A percentile compares a stretch with the other conserved stretches of the same genome.
Evolutionary conservation across 169 alveolate species (phyloP).

Genomic region (Perkinsus marinus): DNA sequence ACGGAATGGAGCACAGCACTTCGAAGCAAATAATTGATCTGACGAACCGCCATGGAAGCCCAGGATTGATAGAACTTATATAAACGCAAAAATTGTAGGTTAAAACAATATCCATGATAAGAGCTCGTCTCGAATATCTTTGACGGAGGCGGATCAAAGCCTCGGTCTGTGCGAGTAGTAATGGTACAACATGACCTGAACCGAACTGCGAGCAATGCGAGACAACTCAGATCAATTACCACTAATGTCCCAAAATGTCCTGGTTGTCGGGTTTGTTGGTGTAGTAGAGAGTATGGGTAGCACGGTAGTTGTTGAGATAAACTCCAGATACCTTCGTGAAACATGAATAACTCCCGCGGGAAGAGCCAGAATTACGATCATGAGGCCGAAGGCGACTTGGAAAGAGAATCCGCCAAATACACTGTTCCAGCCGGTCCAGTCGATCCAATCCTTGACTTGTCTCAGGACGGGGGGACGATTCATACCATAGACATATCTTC

Average conservation of each 20-base stretch:
- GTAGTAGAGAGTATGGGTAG: not conserved
- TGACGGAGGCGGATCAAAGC: not conserved
- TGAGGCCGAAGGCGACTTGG: not conserved
- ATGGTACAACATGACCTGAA: not conserved
- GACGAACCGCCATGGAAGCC: too few relatives aligned
- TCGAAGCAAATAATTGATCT: too few relatives aligned
- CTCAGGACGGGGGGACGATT: not conserved
- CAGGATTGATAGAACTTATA: too few relatives aligned
- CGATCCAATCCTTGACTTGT: not conserved
- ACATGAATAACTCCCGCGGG: not conserved
- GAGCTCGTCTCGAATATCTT: not conserved
- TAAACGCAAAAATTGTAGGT: not conserved
- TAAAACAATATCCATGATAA: not conserved
- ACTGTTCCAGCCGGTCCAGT: not conserved
- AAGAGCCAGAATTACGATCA: not conserved
- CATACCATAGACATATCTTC: not conserved
- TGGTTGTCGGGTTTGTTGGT: not conserved
- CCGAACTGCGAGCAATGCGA: not conserved
- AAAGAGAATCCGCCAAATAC: not conserved
- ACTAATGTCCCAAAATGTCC: not conserved
- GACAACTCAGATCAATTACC: not conserved
- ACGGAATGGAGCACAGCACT: too few relatives aligned
- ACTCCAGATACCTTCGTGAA: not conserved
- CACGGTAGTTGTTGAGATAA: not conserved
- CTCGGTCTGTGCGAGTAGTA: not conserved